phyloP scores from a whole-genome alignment of 2,329 filamentous ascomycete species.

The Colletotrichum ledebouriae region DNA sequence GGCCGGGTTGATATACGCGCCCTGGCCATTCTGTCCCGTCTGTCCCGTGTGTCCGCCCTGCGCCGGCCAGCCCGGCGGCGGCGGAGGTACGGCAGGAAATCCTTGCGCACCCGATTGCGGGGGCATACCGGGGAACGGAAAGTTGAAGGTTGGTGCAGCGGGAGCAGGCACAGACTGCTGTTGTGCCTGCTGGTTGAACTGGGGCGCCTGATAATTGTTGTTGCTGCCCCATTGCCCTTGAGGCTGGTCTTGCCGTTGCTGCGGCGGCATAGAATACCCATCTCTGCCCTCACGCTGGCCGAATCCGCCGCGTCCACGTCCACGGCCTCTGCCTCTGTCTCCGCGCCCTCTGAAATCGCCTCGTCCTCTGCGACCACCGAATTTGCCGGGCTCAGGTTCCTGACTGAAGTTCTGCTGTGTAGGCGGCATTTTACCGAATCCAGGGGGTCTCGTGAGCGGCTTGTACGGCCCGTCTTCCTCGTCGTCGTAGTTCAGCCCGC shows the following conservation, averaged over 20 bases:
- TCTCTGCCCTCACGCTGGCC: conserved; percentile 54
- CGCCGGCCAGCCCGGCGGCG: conserved; percentile 54
- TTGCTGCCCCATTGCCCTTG: conserved; percentile 52
- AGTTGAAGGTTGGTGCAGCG: conserved; percentile 55
- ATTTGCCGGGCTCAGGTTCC: conserved; percentile 51
- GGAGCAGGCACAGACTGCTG: conserved; percentile 46
- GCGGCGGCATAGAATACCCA: conserved; percentile 55
- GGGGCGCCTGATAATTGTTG: conserved; percentile 28
- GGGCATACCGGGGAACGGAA: conserved; percentile 60
- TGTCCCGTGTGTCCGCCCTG: conserved; percentile 52
- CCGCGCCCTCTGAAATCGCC: conserved; percentile 57
- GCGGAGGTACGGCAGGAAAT: conserved; percentile 56
- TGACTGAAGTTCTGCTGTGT: conserved; percentile 61
- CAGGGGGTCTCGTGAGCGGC: conserved; percentile 76
- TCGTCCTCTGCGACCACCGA: conserved; percentile 54
- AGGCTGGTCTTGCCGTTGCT: conserved; percentile 42
- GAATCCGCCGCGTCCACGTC: conserved; percentile 52
- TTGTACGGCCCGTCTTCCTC: conserved; percentile 78
- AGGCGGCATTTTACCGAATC: conserved; percentile 66
- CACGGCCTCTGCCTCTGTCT: conserved; percentile 55
- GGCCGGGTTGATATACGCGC: conserved; percentile 69
- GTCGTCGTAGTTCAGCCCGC: conserved; percentile 76
- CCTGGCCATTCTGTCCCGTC: conserved; percentile 50
- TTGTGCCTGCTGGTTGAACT: conserved; percentile 47
- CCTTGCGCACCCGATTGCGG: conserved; percentile 51